Base-by-base conservation (phyloP, 2,329 filamentous ascomycete species). In the Sarocladiaceae sp. region DNA sequence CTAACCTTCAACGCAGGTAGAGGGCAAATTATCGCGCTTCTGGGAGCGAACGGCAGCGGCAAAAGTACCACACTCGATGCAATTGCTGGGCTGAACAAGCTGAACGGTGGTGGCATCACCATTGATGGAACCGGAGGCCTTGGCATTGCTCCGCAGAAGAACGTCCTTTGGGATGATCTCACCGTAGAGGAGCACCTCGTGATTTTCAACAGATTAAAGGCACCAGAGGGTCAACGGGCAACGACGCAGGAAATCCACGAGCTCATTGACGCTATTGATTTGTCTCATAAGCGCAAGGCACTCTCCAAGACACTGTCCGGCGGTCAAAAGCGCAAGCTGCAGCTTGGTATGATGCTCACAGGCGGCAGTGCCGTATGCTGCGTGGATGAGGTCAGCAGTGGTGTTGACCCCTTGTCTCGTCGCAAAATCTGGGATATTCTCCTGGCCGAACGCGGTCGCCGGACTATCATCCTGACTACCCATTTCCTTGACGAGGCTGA, bases 401-500 rank as follows among this genome's bases (percentile, higher is more conserved):
- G 90, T 12, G 73, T 96, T 16, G 90, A 96, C 58, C 89, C 91
- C 0, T 68, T 96, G 1, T 90, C 85, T 16, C 75, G 91, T 45
- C 72, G 89, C 21, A 95, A 95, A 65, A 87, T 96, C 19, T 96
- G 90, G 90, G 88, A 95, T 53, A 96, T 96, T 48, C 70, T 96
- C 18, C 70, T 95, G 11, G 85, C 85, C 1, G 89, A 95, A 62
- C 80, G 90, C 46, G 89, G 88, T 16, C 74, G 74, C 48, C 73
- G 90, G 33, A 95, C 90, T 0, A 85, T 95, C 54, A 78, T 96
- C 33, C 64, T 96, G 46, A 96, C 90, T 0, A 96, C 90, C 0
- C 91, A 96, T 61, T 96, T 95, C 61, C 72, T 96, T 7, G 91
- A 96, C 56, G 91, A 96, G 63, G 91, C 90, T 1, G 90, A 96